Percentiles rank a stretch among this genome's conserved stretches.
Evolutionary conservation across 345 rosid species (phyloP).

Genomic region (Gossypium ekmanianum): DNA sequence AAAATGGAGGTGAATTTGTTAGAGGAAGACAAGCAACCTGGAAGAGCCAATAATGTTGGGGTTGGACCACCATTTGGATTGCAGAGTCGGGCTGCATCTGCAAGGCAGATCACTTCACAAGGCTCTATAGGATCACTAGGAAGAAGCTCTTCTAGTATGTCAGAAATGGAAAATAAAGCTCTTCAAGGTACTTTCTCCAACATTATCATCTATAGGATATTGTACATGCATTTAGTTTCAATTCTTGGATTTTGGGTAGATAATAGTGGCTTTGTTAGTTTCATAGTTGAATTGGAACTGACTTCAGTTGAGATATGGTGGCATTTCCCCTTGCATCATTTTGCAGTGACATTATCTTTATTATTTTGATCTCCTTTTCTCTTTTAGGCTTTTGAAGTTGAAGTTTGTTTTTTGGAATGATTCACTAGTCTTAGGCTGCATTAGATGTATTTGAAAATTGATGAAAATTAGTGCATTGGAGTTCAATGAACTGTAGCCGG

Average conservation of each 20-base stretch:
- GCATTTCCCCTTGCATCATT: background rate
- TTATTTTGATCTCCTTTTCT: too few species aligned
- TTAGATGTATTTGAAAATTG: too few species aligned
- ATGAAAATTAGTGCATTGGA: too few species aligned
- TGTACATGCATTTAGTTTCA: background rate
- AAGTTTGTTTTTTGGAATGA: too few species aligned
- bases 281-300: background rate
- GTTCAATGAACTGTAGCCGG: too few species aligned
- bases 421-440: too few species aligned
- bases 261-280: background rate
- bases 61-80: conserved; percentile 33
- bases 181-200: conserved; percentile 43
- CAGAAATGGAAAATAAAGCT: conserved; percentile 61
- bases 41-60: conserved; percentile 22
- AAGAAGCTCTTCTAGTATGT: conserved; percentile 54
- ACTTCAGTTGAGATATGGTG: background rate
- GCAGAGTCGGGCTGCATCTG: conserved; percentile 39
- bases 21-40: conserved; percentile 33
- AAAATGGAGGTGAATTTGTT: conserved; percentile 28
- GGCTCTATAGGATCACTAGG: conserved; percentile 59
- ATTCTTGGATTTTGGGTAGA: background rate
- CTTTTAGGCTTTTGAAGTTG: too few species aligned
- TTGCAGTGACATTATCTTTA: too few species aligned
- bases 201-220: background rate
- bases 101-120: conserved; percentile 31